Evolutionary conservation across 1,284 basidiomycete genomes (phyloP).

Genomic region (Cryptococcus sp.): DNA sequence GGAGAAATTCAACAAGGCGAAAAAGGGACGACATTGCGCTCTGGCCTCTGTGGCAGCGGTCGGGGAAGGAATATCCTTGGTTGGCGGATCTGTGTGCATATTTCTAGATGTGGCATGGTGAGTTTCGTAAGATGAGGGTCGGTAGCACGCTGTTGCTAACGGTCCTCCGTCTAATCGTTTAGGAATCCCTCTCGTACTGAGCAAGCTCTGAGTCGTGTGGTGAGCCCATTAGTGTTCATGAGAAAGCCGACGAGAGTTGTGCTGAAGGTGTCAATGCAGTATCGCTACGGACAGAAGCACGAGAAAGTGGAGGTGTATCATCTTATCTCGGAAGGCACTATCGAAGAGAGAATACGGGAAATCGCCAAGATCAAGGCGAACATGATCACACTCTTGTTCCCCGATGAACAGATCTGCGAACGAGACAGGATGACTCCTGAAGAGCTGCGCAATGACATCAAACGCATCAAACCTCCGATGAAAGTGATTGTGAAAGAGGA

Average conservation of each 20-base stretch:
- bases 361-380: too few species aligned
- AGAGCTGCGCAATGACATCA: too few species aligned
- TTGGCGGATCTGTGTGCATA: constrained; percentile 2
- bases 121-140: neutral
- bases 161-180: neutral
- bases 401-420: neutral
- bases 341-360: neutral
- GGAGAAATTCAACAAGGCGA: neutral
- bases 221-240: neutral
- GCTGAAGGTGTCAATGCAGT: neutral
- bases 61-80: constrained; percentile 8
- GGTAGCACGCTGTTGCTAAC: too few species aligned
- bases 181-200: constrained; percentile 8
- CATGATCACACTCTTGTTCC: too few species aligned
- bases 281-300: constrained; percentile 2
- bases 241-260: too few species aligned
- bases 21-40: neutral
- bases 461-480: too few species aligned
- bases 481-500: too few species aligned
- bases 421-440: neutral
- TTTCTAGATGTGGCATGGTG: constrained; percentile 8
- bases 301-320: constrained; percentile 5
- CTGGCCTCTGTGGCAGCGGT: constrained; percentile 4
- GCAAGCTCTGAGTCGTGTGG: constrained; percentile 9
- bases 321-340: constrained; percentile 2